Conservation (phyloP, 208 protist genomes). For the Leishmania amazonensis region DNA sequence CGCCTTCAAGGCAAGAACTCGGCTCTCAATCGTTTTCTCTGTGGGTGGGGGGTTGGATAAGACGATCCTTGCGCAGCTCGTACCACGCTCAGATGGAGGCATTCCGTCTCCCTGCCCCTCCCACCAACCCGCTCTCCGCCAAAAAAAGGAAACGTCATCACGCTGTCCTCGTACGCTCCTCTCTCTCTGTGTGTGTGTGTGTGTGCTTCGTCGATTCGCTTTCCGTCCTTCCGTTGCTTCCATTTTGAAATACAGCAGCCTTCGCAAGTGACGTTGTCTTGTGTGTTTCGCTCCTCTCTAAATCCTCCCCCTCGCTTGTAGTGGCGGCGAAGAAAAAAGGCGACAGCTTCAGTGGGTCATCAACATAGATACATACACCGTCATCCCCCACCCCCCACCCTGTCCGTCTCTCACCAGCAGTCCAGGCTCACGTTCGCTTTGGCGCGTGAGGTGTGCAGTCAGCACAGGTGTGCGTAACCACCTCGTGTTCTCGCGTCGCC, state of each 20-base stretch:
- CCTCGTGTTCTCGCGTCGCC: neutral
- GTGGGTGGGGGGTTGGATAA: neutral
- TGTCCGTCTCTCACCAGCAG: neutral
- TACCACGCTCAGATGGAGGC: neutral
- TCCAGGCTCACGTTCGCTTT: neutral
- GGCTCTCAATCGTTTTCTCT: neutral
- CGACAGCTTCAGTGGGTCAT: neutral
- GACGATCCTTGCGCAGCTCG: neutral
- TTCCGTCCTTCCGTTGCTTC: neutral
- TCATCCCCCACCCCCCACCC: neutral
- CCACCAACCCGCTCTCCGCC: neutral
- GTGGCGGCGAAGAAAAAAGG: neutral
- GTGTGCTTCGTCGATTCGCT: neutral
- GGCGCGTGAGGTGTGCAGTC: neutral
- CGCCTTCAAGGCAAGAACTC: neutral
- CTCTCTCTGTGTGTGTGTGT: neutral
- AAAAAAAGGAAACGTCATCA: no score
- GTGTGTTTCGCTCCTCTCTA: neutral
- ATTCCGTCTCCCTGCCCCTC: neutral
- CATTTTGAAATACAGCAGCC: neutral
- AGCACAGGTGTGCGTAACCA: neutral
- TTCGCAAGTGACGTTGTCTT: neutral
- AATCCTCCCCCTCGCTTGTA: no score
- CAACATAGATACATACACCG: neutral
- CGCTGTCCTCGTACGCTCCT: neutral